Conservation (phyloP, 371 early-diverging fungal genomes). For the Entomophthora muscae region DNA sequence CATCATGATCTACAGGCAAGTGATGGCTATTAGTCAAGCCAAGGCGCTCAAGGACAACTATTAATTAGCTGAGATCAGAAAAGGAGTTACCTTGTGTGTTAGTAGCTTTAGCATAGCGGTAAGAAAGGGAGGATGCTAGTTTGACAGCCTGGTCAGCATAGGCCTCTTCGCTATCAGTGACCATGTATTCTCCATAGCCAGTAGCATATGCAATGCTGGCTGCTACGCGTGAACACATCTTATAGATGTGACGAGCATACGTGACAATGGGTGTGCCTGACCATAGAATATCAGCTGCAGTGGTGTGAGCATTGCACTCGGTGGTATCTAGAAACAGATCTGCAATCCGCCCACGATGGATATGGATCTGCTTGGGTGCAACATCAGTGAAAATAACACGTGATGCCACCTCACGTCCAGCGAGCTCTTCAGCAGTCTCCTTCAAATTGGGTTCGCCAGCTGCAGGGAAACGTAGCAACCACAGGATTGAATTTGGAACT, state of each 20-base stretch:
- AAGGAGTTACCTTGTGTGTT: conserved; percentile 22
- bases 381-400: conserved; percentile 85
- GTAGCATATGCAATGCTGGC: conserved; percentile 75
- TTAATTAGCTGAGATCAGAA: conserved; percentile 5
- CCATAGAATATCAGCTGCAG: conserved; percentile 87
- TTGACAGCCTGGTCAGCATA: conserved; percentile 64
- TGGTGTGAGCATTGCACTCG: conserved; percentile 90
- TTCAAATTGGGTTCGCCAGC: conserved; percentile 65
- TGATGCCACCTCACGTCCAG: conserved; percentile 55
- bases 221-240: conserved; percentile 82
- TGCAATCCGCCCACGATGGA: conserved; percentile 81
- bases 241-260: conserved; percentile 73
- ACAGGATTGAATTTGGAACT: conserved; percentile 66
- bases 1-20: neutral
- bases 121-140: conserved; percentile 23
- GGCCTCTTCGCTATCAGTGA: conserved; percentile 48
- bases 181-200: conserved; percentile 67
- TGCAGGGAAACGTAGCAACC: conserved; percentile 80
- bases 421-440: conserved; percentile 52
- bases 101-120: conserved; percentile 7
- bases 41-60: conserved; percentile 4
- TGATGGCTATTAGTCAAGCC: neutral
- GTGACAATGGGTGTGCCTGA: conserved; percentile 84
- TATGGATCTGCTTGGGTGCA: conserved; percentile 81
- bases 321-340: conserved; percentile 85